Percentiles rank a stretch among this genome's conserved stretches.
phyloP scores from a whole-genome alignment of 331 rosid genomes.

The Dryas integrifolia region DNA sequence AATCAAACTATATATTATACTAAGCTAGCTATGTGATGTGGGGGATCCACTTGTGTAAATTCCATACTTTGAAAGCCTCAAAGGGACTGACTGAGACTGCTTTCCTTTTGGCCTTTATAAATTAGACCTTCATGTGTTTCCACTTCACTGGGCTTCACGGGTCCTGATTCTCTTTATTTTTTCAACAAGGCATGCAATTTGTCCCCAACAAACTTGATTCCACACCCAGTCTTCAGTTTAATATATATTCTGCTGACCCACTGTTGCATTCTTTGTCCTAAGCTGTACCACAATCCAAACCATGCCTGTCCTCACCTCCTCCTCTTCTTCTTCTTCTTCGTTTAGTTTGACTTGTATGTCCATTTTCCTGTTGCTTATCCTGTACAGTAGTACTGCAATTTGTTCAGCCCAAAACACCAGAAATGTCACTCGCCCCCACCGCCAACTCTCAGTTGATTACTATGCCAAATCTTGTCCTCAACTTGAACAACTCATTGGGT shows the following conservation, averaged over 20 bases:
- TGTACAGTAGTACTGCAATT: constrained; percentile 15
- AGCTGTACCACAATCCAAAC: constrained; percentile 33
- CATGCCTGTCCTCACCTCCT: constrained; percentile 45
- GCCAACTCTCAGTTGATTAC: constrained; percentile 55
- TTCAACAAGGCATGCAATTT: constrained; percentile 23
- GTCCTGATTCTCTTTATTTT: constrained; percentile 47
- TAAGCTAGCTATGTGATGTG: not conserved
- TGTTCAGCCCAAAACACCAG: constrained; percentile 30
- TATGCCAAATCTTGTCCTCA: constrained; percentile 76
- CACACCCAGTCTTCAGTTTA: constrained; percentile 22
- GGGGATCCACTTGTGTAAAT: constrained; percentile 1
- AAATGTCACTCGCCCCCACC: constrained; percentile 23
- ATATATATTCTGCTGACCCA: constrained; percentile 27
- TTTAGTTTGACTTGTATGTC: constrained; percentile 36
- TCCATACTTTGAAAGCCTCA: not conserved
- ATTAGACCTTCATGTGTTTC: constrained; percentile 7
- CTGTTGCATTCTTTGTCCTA: constrained; percentile 41
- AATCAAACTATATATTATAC: not conserved
- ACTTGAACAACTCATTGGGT: constrained; percentile 60
- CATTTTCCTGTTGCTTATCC: constrained; percentile 33
- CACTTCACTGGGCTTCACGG: constrained; percentile 57
- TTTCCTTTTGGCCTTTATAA: constrained; percentile 3
- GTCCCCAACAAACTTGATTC: constrained; percentile 25
- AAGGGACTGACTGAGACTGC: not conserved
- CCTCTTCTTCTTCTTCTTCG: constrained; percentile 35